These are phyloP conservation scores for Suhomyces kunorum DNA, from an alignment of 1,139 yeast genomes.

Conservation along the genomic window DNA sequence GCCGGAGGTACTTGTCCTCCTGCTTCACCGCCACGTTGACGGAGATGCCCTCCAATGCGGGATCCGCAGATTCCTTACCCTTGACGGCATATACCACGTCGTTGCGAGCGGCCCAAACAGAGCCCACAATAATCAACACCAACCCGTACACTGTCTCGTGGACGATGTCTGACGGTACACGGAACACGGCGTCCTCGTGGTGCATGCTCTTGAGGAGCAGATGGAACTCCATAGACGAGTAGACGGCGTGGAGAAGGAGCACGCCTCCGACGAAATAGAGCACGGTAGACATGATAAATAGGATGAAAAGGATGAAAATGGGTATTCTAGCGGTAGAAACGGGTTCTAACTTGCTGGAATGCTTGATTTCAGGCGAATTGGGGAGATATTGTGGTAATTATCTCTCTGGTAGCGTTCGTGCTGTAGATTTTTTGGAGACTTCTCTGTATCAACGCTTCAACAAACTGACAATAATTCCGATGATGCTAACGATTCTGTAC, in stretches of 20 bases:
- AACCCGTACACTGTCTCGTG: conserved; percentile 47
- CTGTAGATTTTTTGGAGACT: too few species aligned
- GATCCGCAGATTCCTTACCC: conserved; percentile 11
- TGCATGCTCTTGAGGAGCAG: conserved; percentile 32
- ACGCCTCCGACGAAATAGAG: conserved; percentile 29
- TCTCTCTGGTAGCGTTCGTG: too few species aligned
- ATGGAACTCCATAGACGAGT: conserved; percentile 53
- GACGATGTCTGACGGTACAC: conserved; percentile 40
- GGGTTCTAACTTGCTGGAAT: too few species aligned
- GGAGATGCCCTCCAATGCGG: conserved; percentile 21
- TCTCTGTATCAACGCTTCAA: too few species aligned
- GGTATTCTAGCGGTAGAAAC: too few species aligned
- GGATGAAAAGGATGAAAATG: neutral
- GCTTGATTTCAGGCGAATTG: too few species aligned
- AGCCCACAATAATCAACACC: conserved; percentile 37
- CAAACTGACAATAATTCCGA: too few species aligned
- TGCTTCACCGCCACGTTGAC: conserved; percentile 21
- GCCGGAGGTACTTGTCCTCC: conserved; percentile 36
- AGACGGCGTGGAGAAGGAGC: conserved; percentile 48
- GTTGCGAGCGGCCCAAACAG: conserved; percentile 31
- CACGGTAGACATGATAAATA: conserved; percentile 7
- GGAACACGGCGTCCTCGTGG: conserved; percentile 13
- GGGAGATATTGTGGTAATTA: too few species aligned
- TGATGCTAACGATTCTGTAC: neutral
- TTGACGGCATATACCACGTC: conserved; percentile 19